Evolutionary conservation across 1,139 yeast genomes (phyloP), one percentile per base, ranked within the genome.

Genomic region (Kodamaea sp.): DNA sequence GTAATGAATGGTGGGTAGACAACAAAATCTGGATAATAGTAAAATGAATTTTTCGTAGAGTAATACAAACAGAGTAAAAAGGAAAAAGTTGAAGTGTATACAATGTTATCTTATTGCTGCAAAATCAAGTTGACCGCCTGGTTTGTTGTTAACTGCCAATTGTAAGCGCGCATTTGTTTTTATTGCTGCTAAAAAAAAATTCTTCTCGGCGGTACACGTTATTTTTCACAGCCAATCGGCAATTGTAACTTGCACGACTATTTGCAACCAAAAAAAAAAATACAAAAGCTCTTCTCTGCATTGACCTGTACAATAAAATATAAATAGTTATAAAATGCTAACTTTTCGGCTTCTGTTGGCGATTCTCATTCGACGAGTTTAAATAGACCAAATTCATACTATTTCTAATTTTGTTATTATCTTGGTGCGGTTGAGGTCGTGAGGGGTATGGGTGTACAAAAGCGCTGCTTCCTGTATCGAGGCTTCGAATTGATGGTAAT

Each of bases 301-400:
- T 15, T 15, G 20, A 15, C 3, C 20, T 15, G 4, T 15, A 15
- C 20, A 15, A 15, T 15, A 15, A 15, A 15, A 15, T 15, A 15
- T 15, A 15, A 15, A 15, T 15, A 15, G 20, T 15, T 15, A 15
- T 3, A 15, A 3, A 3, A 4, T 15, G 20, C 20, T 15, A 15
- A 15, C 20, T 15, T 15, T 15, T 15, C 20, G 20, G 20, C 4
- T 15, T 15, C 20, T 15, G 20, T 15, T 3, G 4, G 20, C 20
- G 20, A 4, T 15, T 4, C 3, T 15, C 20, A 15, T 15, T 15
- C 20, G 3, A 28, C 4, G 35, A 32, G 23, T 31, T 36, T 31
- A 36, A 36, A 22, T 36, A 36, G 5, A 34, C 31, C 29, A 36
- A 36, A 31, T 36, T 26, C 38, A 36, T 36, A 12, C 38, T 36